Evolutionary conservation across 345 rosid species (phyloP).

Genomic region (Psidium guajava): DNA sequence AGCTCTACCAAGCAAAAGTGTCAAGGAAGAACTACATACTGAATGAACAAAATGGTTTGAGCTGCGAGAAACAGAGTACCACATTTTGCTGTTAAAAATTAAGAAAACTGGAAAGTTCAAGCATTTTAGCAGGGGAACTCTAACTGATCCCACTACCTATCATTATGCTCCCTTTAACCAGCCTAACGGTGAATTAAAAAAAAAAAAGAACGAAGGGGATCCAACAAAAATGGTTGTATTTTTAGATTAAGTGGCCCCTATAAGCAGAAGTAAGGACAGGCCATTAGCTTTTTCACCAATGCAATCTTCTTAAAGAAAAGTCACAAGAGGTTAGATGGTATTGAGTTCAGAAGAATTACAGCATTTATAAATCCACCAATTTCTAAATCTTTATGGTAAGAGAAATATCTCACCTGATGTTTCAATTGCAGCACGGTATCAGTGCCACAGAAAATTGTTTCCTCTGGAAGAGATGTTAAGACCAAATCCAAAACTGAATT

Average conservation of each 20-base stretch:
- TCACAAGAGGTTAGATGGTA: neutral
- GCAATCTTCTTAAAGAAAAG: neutral
- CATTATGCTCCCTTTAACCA: neutral
- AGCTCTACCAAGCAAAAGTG: neutral
- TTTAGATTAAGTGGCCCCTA: neutral
- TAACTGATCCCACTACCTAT: neutral
- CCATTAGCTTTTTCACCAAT: neutral
- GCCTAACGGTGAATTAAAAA: neutral
- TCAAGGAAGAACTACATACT: neutral
- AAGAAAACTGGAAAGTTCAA: neutral
- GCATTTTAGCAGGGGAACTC: neutral
- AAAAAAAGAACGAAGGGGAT: neutral
- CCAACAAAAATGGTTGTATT: neutral
- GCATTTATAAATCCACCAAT: neutral
- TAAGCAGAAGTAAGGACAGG: neutral
- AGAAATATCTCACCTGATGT: slow-evolving; percentile 46
- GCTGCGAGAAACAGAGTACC: neutral
- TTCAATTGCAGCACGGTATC: slow-evolving; percentile 63
- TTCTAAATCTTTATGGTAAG: neutral
- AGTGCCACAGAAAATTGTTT: slow-evolving; percentile 58
- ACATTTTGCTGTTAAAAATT: neutral
- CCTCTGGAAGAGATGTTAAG: slow-evolving; percentile 84
- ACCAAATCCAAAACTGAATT: slow-evolving; percentile 71
- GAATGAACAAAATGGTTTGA: neutral
- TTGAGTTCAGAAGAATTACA: neutral